phyloP scores from a whole-genome alignment of 352 stramenopile species.

The Vaucheria bursata region DNA sequence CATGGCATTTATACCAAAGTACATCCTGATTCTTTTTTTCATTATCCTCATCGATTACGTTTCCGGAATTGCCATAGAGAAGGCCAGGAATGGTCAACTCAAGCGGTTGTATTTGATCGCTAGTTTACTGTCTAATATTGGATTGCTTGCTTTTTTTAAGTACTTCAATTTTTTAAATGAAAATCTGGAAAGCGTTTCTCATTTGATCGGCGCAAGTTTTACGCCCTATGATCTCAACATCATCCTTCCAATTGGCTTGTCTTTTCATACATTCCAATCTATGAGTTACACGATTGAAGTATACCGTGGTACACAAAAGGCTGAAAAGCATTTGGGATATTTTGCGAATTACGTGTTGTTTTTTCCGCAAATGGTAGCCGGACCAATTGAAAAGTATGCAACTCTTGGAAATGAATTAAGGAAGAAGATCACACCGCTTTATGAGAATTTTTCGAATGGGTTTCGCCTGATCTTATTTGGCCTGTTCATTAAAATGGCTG shows the following conservation, averaged over 20 bases:
- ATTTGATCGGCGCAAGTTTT: neutral
- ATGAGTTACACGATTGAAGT: neutral
- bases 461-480: neutral
- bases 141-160: neutral
- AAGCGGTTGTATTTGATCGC: neutral
- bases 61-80: neutral
- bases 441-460: neutral
- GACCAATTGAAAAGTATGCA: neutral
- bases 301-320: neutral
- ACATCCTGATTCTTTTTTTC: neutral
- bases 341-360: neutral
- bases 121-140: neutral
- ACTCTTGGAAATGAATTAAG: neutral
- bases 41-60: neutral
- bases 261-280: conserved; percentile 7
- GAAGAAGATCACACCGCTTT: neutral
- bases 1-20: neutral
- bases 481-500: neutral
- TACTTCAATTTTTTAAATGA: neutral
- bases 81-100: neutral
- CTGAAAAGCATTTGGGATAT: neutral
- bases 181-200: neutral
- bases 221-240: neutral
- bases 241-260: neutral
- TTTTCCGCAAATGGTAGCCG: neutral